Conservation (phyloP, 805 yeast genomes). For the Saccharomycopsis selenospora region DNA sequence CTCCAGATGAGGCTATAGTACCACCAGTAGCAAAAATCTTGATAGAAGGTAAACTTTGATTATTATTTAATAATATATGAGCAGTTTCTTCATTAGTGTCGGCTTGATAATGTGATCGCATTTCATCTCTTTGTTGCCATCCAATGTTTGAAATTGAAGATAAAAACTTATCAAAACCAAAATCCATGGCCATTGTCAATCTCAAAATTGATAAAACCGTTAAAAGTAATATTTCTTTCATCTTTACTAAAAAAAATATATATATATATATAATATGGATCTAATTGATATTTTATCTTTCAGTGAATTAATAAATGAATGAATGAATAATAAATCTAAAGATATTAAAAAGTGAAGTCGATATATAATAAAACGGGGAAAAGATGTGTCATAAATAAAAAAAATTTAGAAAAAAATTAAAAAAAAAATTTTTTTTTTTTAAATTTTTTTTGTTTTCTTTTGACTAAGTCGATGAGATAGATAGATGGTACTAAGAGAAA, state of each 20-base stretch:
- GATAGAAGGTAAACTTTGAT: constrained; percentile 13
- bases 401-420: no score
- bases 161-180: neutral
- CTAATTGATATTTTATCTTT: no score
- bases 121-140: neutral
- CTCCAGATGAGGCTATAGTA: constrained; percentile 19
- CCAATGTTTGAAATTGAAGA: neutral
- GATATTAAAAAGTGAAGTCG: no score
- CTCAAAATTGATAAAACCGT: neutral
- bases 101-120: constrained; percentile 9
- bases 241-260: neutral
- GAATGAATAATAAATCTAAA: no score
- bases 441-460: no score
- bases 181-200: neutral
- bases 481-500: no score
- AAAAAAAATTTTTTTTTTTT: no score
- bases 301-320: no score
- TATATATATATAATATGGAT: no score
- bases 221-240: neutral
- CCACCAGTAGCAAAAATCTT: constrained; percentile 22
- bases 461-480: no score
- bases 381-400: no score
- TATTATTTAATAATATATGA: constrained; percentile 9
- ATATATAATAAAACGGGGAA: no score
- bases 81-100: constrained; percentile 16